Evolutionary conservation across 305 asterid species (phyloP).

Genomic region (Stenogyne calaminthoides): DNA sequence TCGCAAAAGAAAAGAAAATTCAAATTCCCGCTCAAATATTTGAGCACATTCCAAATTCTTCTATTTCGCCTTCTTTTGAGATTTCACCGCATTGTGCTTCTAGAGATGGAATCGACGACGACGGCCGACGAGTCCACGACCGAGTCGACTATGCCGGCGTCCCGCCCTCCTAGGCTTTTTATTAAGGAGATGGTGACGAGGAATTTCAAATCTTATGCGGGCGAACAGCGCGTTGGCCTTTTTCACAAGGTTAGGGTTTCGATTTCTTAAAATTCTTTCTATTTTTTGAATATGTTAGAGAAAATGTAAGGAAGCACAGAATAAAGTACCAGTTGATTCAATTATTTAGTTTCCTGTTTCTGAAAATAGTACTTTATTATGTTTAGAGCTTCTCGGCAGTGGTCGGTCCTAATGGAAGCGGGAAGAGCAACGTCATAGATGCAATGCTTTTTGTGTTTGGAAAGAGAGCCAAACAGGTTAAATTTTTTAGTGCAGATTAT

Average conservation of each 20-base stretch:
- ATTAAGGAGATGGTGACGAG: slow-evolving; percentile 95
- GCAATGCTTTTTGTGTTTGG: slow-evolving; percentile 98
- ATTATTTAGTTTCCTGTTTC: not conserved
- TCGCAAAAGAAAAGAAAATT: slow-evolving; percentile 7
- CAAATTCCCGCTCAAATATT: slow-evolving; percentile 41
- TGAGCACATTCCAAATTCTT: not conserved
- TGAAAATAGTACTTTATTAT: slow-evolving; percentile 12
- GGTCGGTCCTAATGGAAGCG: slow-evolving; percentile 99
- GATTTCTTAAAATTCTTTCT: slow-evolving; percentile 25
- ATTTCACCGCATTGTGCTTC: not conserved
- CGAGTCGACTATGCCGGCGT: slow-evolving; percentile 38
- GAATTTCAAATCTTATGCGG: slow-evolving; percentile 95
- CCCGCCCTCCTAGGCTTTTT: slow-evolving; percentile 74
- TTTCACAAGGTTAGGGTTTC: slow-evolving; percentile 89
- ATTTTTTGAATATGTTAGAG: slow-evolving; percentile 6
- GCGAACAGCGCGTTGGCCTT: slow-evolving; percentile 99
- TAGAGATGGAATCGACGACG: slow-evolving; percentile 52
- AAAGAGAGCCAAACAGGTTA: slow-evolving; percentile 94
- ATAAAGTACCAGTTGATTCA: not conserved
- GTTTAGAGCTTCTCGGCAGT: slow-evolving; percentile 94
- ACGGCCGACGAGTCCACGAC: slow-evolving; percentile 34
- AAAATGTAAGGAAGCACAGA: not conserved
- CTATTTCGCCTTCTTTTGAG: not conserved
- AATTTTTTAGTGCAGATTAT: not conserved
- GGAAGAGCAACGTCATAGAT: slow-evolving; percentile 97